Conservation (phyloP, 768 basidiomycete genomes). For the Fistulinella prunicolor region DNA sequence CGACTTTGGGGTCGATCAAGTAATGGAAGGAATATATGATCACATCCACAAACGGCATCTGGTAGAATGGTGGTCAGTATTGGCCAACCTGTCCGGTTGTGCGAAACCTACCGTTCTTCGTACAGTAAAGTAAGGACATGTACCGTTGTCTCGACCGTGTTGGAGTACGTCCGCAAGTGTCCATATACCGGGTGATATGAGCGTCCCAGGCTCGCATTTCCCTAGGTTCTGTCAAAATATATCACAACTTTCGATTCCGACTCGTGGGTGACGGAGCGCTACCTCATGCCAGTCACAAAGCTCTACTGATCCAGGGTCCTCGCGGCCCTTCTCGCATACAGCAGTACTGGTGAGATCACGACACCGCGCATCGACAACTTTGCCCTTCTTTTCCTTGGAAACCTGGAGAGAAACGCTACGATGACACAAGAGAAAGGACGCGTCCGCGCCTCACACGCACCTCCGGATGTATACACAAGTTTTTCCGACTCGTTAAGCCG, state of each 20-base stretch:
- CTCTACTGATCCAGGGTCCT: slow-evolving; percentile 85
- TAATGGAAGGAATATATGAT: slow-evolving; percentile 99
- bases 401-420: slow-evolving; percentile 49
- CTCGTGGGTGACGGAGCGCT: slow-evolving; percentile 15
- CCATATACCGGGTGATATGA: slow-evolving; percentile 86
- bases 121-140: slow-evolving; percentile 95
- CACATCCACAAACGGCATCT: slow-evolving; percentile 96
- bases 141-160: slow-evolving; percentile 78
- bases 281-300: slow-evolving; percentile 98
- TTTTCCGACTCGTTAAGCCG: slow-evolving; percentile 93
- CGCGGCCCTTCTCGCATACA: slow-evolving; percentile 77
- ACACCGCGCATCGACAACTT: slow-evolving; percentile 94
- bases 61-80: slow-evolving; percentile 1
- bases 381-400: slow-evolving; percentile 97
- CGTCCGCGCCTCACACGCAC: slow-evolving; percentile 40
- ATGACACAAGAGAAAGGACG: background rate
- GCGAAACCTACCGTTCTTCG: slow-evolving; percentile 80
- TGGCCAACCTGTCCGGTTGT: background rate
- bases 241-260: slow-evolving; percentile 2
- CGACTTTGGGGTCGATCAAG: slow-evolving; percentile 96
- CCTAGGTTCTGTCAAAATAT: slow-evolving; percentile 63
- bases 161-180: slow-evolving; percentile 91
- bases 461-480: slow-evolving; percentile 93
- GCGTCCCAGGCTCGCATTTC: slow-evolving; percentile 72
- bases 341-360: slow-evolving; percentile 89